These are phyloP conservation scores for Cutaneotrichosporon cutaneum DNA, from an alignment of 1,284 basidiomycete species.

Conservation along the genomic window DNA sequence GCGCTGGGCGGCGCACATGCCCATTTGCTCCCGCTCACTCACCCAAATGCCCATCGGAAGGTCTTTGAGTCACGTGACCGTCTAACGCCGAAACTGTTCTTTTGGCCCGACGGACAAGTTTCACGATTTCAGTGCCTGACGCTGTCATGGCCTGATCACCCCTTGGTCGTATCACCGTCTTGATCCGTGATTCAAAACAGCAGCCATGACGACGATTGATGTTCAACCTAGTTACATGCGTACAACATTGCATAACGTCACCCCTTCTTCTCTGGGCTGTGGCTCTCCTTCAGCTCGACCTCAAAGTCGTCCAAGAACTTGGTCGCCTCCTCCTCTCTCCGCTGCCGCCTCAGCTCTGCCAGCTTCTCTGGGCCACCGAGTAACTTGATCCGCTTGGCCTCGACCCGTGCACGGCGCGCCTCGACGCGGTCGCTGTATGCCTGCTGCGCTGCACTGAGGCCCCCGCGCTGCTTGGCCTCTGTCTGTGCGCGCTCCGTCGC, in stretches of 20 bases:
- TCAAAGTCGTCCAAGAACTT: slow-evolving; percentile 39
- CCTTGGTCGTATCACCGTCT: background rate
- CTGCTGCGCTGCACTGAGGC: slow-evolving; percentile 58
- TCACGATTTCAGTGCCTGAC: background rate
- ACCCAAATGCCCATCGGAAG: background rate
- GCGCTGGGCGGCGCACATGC: background rate
- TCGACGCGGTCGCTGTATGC: slow-evolving; percentile 78
- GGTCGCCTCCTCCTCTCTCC: slow-evolving; percentile 39
- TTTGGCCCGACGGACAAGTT: background rate
- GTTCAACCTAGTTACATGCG: background rate
- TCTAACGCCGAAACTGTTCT: background rate
- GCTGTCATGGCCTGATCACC: background rate
- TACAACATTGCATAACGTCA: background rate
- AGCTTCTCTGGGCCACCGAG: slow-evolving; percentile 44
- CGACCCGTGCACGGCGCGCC: slow-evolving; percentile 70
- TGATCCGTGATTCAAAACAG: background rate
- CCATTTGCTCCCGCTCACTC: background rate
- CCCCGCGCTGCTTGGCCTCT: slow-evolving; percentile 35
- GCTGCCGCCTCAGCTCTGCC: slow-evolving; percentile 22
- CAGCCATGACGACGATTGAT: background rate
- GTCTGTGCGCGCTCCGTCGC: slow-evolving; percentile 70
- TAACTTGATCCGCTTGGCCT: slow-evolving; percentile 73
- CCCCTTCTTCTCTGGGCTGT: slow-evolving; percentile 1
- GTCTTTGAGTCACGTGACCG: background rate
- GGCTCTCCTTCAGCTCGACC: slow-evolving; percentile 26